A percentile compares a stretch with the other conserved stretches of the same genome.
phyloP scores from a whole-genome alignment of 129 eudicot species.

The Flaveria bidentis region DNA sequence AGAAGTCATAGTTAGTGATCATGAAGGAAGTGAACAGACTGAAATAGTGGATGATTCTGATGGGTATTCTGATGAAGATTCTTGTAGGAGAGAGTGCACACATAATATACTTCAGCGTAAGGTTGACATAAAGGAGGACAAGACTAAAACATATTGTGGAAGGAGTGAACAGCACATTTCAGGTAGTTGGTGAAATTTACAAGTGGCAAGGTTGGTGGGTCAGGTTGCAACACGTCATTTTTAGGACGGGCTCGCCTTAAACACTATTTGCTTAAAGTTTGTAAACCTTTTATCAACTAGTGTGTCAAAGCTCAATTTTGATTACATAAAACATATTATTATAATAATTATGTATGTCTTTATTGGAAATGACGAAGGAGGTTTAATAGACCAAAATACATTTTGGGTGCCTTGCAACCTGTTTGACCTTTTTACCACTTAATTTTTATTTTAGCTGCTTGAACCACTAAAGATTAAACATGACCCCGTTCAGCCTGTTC shows the following conservation, averaged over 20 bases:
- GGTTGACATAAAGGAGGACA: constrained; percentile 24
- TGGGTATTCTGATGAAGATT: constrained; percentile 38
- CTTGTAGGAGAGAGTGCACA: constrained; percentile 26
- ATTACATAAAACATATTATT: not conserved
- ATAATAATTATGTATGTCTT: not conserved
- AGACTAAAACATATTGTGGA: constrained; percentile 24
- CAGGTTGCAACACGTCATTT: not conserved
- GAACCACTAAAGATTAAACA: not conserved
- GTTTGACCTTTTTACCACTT: not conserved
- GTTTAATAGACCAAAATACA: not conserved
- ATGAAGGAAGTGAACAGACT: constrained; percentile 44
- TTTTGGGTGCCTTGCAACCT: not conserved
- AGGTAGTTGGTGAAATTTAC: constrained; percentile 40
- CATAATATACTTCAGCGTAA: constrained; percentile 13
- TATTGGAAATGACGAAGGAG: no score
- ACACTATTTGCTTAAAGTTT: not conserved
- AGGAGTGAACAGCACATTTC: constrained; percentile 37
- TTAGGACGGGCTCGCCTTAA: not conserved
- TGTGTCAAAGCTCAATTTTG: not conserved
- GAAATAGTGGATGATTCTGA: constrained; percentile 49
- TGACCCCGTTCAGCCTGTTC: not conserved
- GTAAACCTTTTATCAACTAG: not conserved
- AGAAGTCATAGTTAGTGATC: constrained; percentile 42
- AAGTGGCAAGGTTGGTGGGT: constrained; percentile 8
- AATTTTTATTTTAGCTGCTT: not conserved